phyloP scores from a whole-genome alignment of 2,329 filamentous ascomycete genomes.

The Curvularia sp. region DNA sequence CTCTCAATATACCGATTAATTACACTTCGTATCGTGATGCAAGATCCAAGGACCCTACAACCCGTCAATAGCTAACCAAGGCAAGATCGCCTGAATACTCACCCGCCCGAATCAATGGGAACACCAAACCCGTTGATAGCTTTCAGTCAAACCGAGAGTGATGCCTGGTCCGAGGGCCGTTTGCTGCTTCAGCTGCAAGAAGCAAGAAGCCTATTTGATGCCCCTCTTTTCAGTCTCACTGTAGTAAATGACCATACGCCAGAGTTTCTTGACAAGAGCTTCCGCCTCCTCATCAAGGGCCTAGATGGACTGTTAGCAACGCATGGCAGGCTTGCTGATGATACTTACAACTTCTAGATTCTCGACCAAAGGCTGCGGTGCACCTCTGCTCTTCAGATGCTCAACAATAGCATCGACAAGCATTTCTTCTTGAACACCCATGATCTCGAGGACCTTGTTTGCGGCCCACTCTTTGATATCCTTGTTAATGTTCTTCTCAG shows the following conservation, averaged over 20 bases:
- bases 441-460: constrained; percentile 96
- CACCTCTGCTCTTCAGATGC: constrained; percentile 76
- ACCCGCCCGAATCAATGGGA: constrained; percentile 15
- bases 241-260: constrained; percentile 98
- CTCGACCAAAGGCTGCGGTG: constrained; percentile 80
- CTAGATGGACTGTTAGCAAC: constrained; percentile 57
- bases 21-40: constrained; percentile 21
- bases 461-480: constrained; percentile 94
- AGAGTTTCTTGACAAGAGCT: constrained; percentile 92
- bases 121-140: not conserved
- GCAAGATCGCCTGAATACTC: constrained; percentile 21
- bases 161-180: not conserved
- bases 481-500: constrained; percentile 79
- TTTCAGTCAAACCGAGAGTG: not conserved
- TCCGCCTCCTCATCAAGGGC: constrained; percentile 95
- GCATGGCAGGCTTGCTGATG: constrained; percentile 30
- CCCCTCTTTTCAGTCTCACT: constrained; percentile 93
- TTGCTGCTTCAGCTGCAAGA: not conserved
- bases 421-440: constrained; percentile 95
- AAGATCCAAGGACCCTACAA: constrained; percentile 33
- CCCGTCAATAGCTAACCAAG: constrained; percentile 26
- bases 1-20: constrained; percentile 12
- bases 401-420: constrained; percentile 91
- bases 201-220: constrained; percentile 53
- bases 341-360: constrained; percentile 79